Conservation (phyloP, 306 rosid genomes). For the Rosa chinensis region DNA sequence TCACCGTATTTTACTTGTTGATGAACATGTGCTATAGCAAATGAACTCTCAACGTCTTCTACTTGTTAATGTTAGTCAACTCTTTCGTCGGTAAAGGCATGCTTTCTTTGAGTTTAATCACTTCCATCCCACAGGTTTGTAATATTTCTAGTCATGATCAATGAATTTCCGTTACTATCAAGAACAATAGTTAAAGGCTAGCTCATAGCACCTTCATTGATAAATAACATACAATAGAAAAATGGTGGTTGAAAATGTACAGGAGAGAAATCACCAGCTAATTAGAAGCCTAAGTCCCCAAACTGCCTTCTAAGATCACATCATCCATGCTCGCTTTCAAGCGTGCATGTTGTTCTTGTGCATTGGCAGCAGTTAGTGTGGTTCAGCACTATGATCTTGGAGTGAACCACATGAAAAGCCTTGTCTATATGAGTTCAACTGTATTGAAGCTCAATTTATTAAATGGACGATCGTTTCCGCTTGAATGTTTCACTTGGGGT, state of each 20-base stretch:
- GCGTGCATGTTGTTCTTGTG: constrained; percentile 1
- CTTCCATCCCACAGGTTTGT: neutral
- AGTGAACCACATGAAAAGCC: neutral
- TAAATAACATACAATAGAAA: neutral
- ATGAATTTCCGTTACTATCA: neutral
- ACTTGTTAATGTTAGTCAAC: too few relatives aligned
- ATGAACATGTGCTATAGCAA: too few relatives aligned
- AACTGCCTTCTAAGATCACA: neutral
- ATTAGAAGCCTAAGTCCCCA: neutral
- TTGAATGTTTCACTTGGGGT: neutral
- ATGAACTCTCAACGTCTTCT: too few relatives aligned
- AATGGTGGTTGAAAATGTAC: neutral
- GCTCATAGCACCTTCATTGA: neutral
- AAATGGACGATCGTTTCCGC: neutral
- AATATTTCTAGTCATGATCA: neutral
- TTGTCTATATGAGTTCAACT: neutral
- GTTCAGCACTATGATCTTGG: neutral
- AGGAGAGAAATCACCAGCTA: neutral
- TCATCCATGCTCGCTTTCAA: neutral
- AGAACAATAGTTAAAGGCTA: neutral
- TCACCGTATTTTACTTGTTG: too few relatives aligned
- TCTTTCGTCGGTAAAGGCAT: too few relatives aligned
- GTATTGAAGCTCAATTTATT: constrained; percentile 1
- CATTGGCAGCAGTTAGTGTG: neutral
- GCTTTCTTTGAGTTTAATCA: too few relatives aligned